Percentiles rank a stretch among this genome's conserved stretches.
These are phyloP conservation scores for Ilyonectria mors-panacis DNA, from an alignment of 2,329 filamentous ascomycete species.

Conservation along the genomic window DNA sequence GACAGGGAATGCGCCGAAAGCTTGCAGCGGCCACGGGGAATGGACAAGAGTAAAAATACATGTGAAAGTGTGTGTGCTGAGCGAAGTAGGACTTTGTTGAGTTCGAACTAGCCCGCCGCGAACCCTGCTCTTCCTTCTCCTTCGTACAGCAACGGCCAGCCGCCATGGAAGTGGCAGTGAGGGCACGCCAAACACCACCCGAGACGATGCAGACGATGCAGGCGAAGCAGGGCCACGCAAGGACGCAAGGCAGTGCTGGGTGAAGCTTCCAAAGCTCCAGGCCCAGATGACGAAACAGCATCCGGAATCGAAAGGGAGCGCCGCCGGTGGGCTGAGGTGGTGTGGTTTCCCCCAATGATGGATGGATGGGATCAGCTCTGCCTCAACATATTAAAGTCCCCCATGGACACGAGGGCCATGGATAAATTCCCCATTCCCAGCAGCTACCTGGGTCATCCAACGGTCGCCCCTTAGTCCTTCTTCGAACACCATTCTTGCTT, in stretches of 20 bases:
- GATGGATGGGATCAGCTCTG: conserved; percentile 19
- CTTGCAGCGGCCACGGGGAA: no score
- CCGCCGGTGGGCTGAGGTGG: conserved; percentile 32
- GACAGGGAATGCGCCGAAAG: background rate
- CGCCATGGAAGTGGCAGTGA: background rate
- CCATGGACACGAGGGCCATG: background rate
- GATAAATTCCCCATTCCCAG: conserved; percentile 4
- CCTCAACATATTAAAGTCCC: conserved; percentile 5
- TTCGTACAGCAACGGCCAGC: background rate
- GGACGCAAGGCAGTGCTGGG: background rate
- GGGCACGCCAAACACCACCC: background rate
- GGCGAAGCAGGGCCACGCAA: background rate
- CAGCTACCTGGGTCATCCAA: background rate
- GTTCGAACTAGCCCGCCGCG: background rate
- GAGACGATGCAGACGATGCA: background rate
- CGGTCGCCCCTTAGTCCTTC: background rate
- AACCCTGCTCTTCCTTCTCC: background rate
- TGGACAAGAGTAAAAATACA: background rate
- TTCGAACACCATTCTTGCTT: background rate
- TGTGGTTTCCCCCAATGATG: conserved; percentile 29
- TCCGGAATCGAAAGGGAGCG: background rate
- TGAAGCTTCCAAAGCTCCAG: background rate
- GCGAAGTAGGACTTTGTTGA: background rate
- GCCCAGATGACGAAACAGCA: background rate
- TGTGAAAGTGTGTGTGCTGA: background rate